Conservation (phyloP, 306 rosid genomes). For the Lathyrus tuberosus region DNA sequence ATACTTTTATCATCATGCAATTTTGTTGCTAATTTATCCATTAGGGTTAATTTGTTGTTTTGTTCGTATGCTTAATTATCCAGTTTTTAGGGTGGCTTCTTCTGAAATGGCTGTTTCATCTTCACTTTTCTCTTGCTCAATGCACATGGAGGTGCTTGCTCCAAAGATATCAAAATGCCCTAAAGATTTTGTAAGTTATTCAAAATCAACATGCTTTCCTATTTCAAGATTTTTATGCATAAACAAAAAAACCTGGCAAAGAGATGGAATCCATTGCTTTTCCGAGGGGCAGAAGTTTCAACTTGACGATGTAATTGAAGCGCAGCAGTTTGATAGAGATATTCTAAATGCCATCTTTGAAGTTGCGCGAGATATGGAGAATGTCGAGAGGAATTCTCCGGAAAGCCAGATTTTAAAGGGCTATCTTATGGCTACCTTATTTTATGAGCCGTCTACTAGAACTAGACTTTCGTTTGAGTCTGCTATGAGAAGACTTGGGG, state of each 20-base stretch:
- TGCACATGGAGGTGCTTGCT: slow-evolving; percentile 45
- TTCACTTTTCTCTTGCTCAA: slow-evolving; percentile 53
- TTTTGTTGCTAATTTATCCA: too few species aligned
- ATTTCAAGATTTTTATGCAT: slow-evolving; percentile 40
- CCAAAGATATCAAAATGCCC: slow-evolving; percentile 39
- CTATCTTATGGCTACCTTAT: slow-evolving; percentile 89
- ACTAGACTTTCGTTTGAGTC: slow-evolving; percentile 94
- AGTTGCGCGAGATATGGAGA: slow-evolving; percentile 82
- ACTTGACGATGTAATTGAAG: slow-evolving; percentile 81
- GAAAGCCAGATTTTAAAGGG: slow-evolving; percentile 84
- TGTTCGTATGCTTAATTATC: background rate
- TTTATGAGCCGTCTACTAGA: slow-evolving; percentile 93
- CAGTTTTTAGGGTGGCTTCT: slow-evolving; percentile 27
- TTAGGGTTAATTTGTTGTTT: background rate
- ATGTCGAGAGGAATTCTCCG: slow-evolving; percentile 67
- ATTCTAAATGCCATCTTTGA: slow-evolving; percentile 66
- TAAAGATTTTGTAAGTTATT: slow-evolving; percentile 34
- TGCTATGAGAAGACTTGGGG: slow-evolving; percentile 94
- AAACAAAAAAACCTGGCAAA: slow-evolving; percentile 34
- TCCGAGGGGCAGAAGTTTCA: slow-evolving; percentile 68
- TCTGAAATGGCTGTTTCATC: slow-evolving; percentile 70
- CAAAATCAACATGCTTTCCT: slow-evolving; percentile 28
- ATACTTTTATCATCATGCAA: too few species aligned
- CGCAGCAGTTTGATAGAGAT: slow-evolving; percentile 85
- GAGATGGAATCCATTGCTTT: slow-evolving; percentile 48